phyloP scores from a whole-genome alignment of 192 early-diverging fungal species.

The Backusella westeae region DNA sequence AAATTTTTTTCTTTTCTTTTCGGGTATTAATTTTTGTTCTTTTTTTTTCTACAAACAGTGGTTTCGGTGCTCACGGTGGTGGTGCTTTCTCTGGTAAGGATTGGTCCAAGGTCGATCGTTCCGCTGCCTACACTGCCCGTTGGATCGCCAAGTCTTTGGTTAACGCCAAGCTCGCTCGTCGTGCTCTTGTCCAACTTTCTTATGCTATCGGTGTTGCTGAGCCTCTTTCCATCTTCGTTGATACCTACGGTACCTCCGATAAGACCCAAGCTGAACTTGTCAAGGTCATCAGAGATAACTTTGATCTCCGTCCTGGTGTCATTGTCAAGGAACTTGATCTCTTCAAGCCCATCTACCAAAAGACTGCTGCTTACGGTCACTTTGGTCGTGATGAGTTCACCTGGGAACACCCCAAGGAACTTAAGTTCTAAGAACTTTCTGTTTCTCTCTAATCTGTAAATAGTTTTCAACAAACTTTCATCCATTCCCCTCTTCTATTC shows the following conservation, averaged over 20 bases:
- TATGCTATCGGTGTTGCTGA: constrained; percentile 99
- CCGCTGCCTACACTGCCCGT: constrained; percentile 94
- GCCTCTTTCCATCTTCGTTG: constrained; percentile 93
- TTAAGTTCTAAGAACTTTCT: constrained; percentile 53
- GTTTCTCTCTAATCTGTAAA: neutral
- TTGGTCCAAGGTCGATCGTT: constrained; percentile 99
- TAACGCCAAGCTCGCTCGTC: constrained; percentile 86
- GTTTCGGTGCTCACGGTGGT: constrained; percentile 58
- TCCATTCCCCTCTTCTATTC: neutral
- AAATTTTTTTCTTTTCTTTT: no score
- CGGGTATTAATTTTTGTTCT: no score
- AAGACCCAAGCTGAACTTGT: constrained; percentile 91
- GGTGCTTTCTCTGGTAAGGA: constrained; percentile 99
- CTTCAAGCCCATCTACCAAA: constrained; percentile 95
- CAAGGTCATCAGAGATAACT: constrained; percentile 95
- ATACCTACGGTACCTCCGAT: constrained; percentile 94
- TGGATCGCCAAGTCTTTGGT: constrained; percentile 99
- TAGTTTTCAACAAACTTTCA: constrained; percentile 25
- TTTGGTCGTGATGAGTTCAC: constrained; percentile 91
- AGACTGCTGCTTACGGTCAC: constrained; percentile 96
- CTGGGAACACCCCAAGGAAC: constrained; percentile 88
- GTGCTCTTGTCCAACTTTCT: constrained; percentile 91
- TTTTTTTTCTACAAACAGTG: constrained; percentile 9
- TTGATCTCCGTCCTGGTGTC: constrained; percentile 96
- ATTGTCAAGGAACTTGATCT: constrained; percentile 98